Evolutionary conservation across 352 stramenopile species (phyloP), one percentile per base, ranked within the genome.

Genomic region (Phytophthora citrophthora): DNA sequence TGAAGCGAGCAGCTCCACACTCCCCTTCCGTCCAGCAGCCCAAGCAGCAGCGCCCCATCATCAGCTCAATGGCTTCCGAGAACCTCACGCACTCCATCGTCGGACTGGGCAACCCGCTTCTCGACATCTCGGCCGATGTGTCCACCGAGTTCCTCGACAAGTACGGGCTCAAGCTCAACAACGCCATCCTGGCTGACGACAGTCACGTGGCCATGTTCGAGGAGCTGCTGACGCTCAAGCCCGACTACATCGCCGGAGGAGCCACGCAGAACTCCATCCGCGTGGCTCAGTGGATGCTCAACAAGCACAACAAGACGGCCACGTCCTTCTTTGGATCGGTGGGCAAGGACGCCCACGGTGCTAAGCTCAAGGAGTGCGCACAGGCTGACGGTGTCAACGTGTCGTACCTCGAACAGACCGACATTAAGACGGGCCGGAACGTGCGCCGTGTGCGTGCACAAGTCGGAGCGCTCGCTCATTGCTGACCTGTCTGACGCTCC

Each of bases 261-360:
- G 97, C 98, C 43, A 99, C 98, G 15, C 97, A 99, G 81, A 99
- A 99, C 88, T 96, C 87, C 58, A 99, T 99, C 76, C 96, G 98
- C 53, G 96, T 99, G n/a, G 97, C 97, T 4, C 97, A 99, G 81
- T 99, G 98, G 98, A 99, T 99, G 96, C 80, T 98, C 54, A 93
- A 94, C 67, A 82, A 88, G 59, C 71, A 91, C 74, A 94, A 94
- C 77, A 60, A 69, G 49, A 69, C 61, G 40, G 87, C 87, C 40
- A 98, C 93, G 63, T 95, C 94, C 31, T 99, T 98, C 84, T 97
- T 99, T 64, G 98, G 98, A 64, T 96, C 86, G 70, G 91, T 99
- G 59, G 98, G 98, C 56, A 93, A 96, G 66, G 98, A 99, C 80
- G 86, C 87, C 13, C 98, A 98, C 68, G 97, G 85, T 18, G 79